A percentile compares a stretch with the other conserved stretches of the same genome.
phyloP scores from a whole-genome alignment of 495 filamentous ascomycete species.

The Cercophora samala region DNA sequence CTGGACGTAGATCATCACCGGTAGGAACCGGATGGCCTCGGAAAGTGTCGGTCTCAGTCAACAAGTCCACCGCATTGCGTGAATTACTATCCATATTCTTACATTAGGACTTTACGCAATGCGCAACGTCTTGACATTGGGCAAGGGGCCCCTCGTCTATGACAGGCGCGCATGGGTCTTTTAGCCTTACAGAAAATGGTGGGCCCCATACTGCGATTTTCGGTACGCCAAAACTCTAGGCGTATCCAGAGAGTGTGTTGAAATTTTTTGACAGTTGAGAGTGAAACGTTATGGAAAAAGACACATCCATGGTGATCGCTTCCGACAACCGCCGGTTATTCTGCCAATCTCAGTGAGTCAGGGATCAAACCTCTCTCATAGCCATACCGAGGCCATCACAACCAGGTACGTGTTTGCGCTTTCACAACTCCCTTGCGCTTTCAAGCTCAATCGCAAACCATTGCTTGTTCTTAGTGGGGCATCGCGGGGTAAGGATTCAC shows the following conservation, averaged over 20 bases:
- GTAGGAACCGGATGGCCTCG: not conserved
- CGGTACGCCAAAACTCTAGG: not conserved
- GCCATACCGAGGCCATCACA: not conserved
- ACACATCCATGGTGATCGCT: not conserved
- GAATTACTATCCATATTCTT: not conserved
- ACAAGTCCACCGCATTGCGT: not conserved
- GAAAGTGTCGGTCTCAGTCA: not conserved
- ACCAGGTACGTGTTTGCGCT: not conserved
- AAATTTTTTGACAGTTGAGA: not conserved
- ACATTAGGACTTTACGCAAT: not conserved
- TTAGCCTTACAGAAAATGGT: not conserved
- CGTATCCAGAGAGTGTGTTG: not conserved
- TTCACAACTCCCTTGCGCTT: not conserved
- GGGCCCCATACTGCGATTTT: not conserved
- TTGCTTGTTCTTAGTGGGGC: slow-evolving; percentile 14
- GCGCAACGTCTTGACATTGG: not conserved
- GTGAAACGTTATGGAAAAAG: not conserved
- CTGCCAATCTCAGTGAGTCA: slow-evolving; percentile 9
- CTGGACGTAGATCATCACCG: not conserved
- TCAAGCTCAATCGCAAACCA: not conserved
- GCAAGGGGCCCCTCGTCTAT: not conserved
- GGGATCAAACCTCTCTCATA: slow-evolving; percentile 9
- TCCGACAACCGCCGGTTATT: slow-evolving; percentile 14
- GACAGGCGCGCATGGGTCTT: not conserved
- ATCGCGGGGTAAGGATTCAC: slow-evolving; percentile 21